phyloP scores from a whole-genome alignment of 306 rosid species.

The Trifolium subterraneum region DNA sequence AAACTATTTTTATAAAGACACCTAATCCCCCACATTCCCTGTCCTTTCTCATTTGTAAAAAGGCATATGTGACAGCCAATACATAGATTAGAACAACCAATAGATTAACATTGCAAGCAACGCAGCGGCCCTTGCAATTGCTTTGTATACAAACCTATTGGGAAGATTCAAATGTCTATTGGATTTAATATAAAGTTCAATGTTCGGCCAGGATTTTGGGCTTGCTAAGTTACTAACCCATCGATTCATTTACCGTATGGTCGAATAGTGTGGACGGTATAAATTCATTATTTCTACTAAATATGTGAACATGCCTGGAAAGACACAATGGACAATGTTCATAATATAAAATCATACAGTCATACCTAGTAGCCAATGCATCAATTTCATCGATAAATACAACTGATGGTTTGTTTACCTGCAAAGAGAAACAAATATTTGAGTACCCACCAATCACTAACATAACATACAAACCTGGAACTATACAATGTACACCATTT shows the following conservation, averaged over 20 bases:
- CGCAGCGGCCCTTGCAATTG: constrained; percentile 26
- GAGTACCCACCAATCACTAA: constrained; percentile 28
- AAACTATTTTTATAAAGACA: constrained; percentile 22
- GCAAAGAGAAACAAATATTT: constrained; percentile 50
- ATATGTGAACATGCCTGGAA: constrained; percentile 31
- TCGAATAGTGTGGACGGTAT: constrained; percentile 1
- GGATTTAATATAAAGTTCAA: constrained; percentile 19
- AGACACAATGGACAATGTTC: constrained; percentile 25
- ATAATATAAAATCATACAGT: constrained; percentile 41
- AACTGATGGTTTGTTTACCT: constrained; percentile 98
- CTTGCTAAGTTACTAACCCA: constrained; percentile 30
- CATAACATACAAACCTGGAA: constrained; percentile 39
- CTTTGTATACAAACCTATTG: constrained; percentile 21
- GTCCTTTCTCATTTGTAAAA: constrained; percentile 26
- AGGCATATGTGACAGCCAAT: constrained; percentile 16
- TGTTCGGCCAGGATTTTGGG: constrained; percentile 14
- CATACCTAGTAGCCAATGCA: constrained; percentile 92
- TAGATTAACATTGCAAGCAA: constrained; percentile 32
- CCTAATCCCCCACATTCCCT: constrained; percentile 2
- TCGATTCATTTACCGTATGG: constrained; percentile 31
- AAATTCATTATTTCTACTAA: constrained; percentile 25
- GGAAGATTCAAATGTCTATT: constrained; percentile 30
- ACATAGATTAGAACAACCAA: constrained; percentile 30
- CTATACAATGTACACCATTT: constrained; percentile 36
- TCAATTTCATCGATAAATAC: constrained; percentile 97